Base-by-base conservation (phyloP, 139 green algal genomes). In the Chlamydomonas schloesseri region DNA sequence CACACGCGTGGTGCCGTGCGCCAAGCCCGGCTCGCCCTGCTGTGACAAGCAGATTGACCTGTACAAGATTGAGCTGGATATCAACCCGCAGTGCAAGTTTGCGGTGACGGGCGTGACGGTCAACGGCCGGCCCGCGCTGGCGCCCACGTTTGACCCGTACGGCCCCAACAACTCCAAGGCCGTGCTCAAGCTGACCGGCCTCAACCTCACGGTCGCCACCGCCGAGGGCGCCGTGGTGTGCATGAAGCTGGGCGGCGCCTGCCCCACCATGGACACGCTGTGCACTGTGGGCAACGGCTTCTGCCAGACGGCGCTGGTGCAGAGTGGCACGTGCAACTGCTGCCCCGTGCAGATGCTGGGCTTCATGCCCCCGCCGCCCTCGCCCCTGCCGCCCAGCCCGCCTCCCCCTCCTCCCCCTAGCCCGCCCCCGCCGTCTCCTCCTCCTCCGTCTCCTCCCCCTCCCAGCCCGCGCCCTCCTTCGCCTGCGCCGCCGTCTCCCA, bases 261-360 rank as follows among this genome's bases (percentile, higher is more conserved):
- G 78, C 62, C 60, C 78, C 62, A 37, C 64, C 37, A 74, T 84
- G 62, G 62, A 74, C 28, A 9, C 28, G 17, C 86, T 90, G 31
- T 90, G 86, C 70, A 42, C 78, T 1, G 47, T 75, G 46, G 69
- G 70, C 18, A 42, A 82, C 47, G 78, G 78, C 47, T 76, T 47
- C n/a, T 90, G 86, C 78, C 65, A 26, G 1, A 87, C 84, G 28
- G 57, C 78, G 31, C 53, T 90, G 26, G 70, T 86, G 1, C 78
- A 90, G 77, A 71, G 29, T 58, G 79, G 71, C 60, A 26, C 57
- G 0, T 90, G 86, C 79, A 18, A 87, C 60, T 90, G 86, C 71
- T 90, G 86, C 86, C 86, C 86, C 0, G 71, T 87, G 3, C 71
- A 71, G 15, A 79, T 21, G 15, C 72, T 87, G 47, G 83, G 83